phyloP scores from a whole-genome alignment of 331 rosid species.

The Saraca asoca region DNA sequence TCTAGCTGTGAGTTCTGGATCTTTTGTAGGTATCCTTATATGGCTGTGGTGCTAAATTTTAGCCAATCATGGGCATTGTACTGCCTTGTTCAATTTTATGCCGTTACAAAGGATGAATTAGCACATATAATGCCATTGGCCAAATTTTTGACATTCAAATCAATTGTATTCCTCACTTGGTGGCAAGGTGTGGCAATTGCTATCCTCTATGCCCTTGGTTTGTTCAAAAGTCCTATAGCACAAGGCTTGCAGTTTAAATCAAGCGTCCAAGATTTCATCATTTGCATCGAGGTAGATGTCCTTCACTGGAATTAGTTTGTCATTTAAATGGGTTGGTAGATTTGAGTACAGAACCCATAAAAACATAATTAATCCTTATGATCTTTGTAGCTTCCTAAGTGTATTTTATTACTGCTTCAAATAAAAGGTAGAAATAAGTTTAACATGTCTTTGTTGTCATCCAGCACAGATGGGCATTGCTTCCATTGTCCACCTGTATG shows the following conservation, averaged over 20 bases:
- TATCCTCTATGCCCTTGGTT: conserved; percentile 73
- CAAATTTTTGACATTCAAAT: conserved; percentile 92
- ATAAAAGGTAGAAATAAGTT: conserved; percentile 47
- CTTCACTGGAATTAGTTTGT: conserved; percentile 41
- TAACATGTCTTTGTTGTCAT: conserved; percentile 58
- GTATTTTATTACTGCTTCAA: conserved; percentile 39
- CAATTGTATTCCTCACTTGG: conserved; percentile 98
- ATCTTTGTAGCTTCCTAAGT: conserved; percentile 13
- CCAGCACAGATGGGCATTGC: conserved; percentile 98
- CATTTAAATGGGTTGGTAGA: conserved; percentile 16
- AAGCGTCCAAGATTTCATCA: conserved; percentile 96
- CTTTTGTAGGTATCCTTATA: conserved; percentile 81
- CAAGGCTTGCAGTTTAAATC: conserved; percentile 88
- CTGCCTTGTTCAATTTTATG: conserved; percentile 93
- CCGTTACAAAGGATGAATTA: conserved; percentile 84
- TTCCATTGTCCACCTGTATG: conserved; percentile 89
- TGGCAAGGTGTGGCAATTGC: conserved; percentile 99
- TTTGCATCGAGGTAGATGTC: conserved; percentile 92
- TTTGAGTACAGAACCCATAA: no score
- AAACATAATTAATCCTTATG: no score
- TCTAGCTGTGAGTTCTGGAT: conserved; percentile 36
- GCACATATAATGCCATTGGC: conserved; percentile 92
- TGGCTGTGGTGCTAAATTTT: conserved; percentile 94
- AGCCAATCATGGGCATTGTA: conserved; percentile 99
- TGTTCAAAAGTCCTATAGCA: conserved; percentile 92